Evolutionary conservation across 2,329 filamentous ascomycete species (phyloP).

Genomic region (Exserohilum turcica): DNA sequence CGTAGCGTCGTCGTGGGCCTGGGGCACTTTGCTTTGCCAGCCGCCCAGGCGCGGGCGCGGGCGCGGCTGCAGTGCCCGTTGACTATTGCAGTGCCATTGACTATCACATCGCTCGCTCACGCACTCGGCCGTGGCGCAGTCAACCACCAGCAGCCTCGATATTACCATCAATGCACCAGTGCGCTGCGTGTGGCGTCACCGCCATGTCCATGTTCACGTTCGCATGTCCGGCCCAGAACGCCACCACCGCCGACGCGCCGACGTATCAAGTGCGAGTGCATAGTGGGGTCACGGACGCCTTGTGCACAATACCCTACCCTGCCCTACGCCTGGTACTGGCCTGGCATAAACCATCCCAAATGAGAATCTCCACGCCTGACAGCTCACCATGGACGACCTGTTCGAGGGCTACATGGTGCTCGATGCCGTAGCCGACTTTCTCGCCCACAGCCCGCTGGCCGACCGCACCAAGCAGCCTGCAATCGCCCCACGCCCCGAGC

Average conservation of each 20-base stretch:
- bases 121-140: neutral
- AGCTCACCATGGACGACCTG: slow-evolving; percentile 14
- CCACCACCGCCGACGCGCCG: slow-evolving; percentile 8
- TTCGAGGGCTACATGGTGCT: slow-evolving; percentile 26
- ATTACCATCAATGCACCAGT: too few relatives aligned
- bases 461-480: neutral
- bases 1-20: slow-evolving; percentile 1
- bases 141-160: too few relatives aligned
- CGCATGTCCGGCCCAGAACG: slow-evolving; percentile 7
- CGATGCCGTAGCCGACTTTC: slow-evolving; percentile 14
- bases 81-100: too few relatives aligned
- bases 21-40: neutral
- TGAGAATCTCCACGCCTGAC: neutral
- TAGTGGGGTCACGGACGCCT: neutral
- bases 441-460: neutral
- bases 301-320: neutral
- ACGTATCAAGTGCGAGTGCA: slow-evolving; percentile 2
- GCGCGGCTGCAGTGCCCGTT: too few relatives aligned
- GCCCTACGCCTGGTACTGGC: neutral
- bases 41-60: too few relatives aligned
- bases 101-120: neutral
- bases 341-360: too few relatives aligned
- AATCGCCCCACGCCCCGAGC: neutral
- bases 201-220: neutral
- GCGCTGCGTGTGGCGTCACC: too few relatives aligned